Evolutionary conservation across 2,329 filamentous ascomycete genomes (phyloP), one percentile per base, ranked within the genome.

Genomic region (Diaporthe aspalathi): DNA sequence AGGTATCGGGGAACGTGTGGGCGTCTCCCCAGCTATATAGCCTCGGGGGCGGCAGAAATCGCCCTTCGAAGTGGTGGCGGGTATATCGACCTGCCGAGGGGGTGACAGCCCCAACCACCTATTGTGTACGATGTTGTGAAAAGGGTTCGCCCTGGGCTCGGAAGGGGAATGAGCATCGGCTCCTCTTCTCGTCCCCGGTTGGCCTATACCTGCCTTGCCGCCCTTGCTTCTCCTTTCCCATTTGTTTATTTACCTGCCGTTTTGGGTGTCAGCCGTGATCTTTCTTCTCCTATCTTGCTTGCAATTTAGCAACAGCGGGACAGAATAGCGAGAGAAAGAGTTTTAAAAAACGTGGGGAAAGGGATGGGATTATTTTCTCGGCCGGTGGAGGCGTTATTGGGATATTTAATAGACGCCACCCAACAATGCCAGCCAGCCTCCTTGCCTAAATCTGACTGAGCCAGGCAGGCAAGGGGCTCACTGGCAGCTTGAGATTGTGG

Each of bases 301-400:
- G 27, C 9, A 24, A 17, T 63, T 38, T 53, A 38, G 6, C 17
- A 24, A 54, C 17, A 32, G 24, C 38, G 54, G 35, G n/a, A 22
- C 12, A 53, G 29, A 47, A 49, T 12, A 38, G 35, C 35, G 24
- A 27, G 1, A 9, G 9, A 14, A 16, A 27, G 35, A 27, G 54
- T 9, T 20, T 38, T 38, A 12, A 38, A 67, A 67, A 29, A 40
- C 22, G n/a, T 9, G 66, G 66, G 20, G 3, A 24, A 8, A 53
- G 66, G 20, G 3, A 24, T 12, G 9, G 35, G 35, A 38, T 38
- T 9, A n/a, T n/a, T 38, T 38, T 24, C 20, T 24, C 7, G 29
- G 54, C 49, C 45, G 68, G 35, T 12, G 38, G 27, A 57, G 69
- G 69, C 69, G 69, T 70, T 70, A 29, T 49, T 67, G 60, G 43